These are phyloP conservation scores for Russula earlei DNA, from an alignment of 768 basidiomycete genomes.

Conservation along the genomic window DNA sequence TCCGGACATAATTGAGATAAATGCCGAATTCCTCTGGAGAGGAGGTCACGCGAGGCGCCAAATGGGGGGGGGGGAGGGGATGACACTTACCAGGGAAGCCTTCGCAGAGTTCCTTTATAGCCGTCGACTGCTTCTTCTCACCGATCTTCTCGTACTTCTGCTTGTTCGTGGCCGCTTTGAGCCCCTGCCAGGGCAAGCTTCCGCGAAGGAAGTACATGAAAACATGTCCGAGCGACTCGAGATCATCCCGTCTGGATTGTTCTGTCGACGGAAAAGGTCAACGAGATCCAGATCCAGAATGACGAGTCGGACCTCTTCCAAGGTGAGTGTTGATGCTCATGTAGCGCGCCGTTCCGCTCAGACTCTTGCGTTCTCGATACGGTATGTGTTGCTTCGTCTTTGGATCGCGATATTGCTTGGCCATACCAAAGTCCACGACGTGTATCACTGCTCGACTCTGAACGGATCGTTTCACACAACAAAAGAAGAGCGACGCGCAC, in stretches of 20 bases:
- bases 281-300: slow-evolving; percentile 6
- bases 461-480: not conserved
- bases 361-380: slow-evolving; percentile 94
- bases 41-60: not conserved
- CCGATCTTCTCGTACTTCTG: slow-evolving; percentile 99
- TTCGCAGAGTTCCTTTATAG: slow-evolving; percentile 94
- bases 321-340: slow-evolving; percentile 99
- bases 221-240: slow-evolving; percentile 98
- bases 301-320: slow-evolving; percentile 62
- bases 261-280: slow-evolving; percentile 41
- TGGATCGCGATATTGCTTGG: slow-evolving; percentile 98
- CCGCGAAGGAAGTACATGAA: slow-evolving; percentile 99
- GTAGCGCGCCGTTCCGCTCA: slow-evolving; percentile 96
- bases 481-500: slow-evolving; percentile 33
- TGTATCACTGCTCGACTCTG: slow-evolving; percentile 54
- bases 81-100: slow-evolving; percentile 73
- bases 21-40: slow-evolving; percentile 90
- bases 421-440: slow-evolving; percentile 99
- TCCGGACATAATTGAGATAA: slow-evolving; percentile 98
- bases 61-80: not conserved
- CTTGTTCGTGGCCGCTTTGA: slow-evolving; percentile 99
- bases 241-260: slow-evolving; percentile 90
- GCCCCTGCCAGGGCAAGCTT: slow-evolving; percentile 96
- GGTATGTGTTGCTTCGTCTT: slow-evolving; percentile 99
- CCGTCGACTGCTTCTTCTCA: slow-evolving; percentile 98